A percentile compares a stretch with the other conserved stretches of the same genome.
Evolutionary conservation across 1,139 yeast genomes (phyloP).

Genomic region (Lodderomyces metapsilosis): DNA sequence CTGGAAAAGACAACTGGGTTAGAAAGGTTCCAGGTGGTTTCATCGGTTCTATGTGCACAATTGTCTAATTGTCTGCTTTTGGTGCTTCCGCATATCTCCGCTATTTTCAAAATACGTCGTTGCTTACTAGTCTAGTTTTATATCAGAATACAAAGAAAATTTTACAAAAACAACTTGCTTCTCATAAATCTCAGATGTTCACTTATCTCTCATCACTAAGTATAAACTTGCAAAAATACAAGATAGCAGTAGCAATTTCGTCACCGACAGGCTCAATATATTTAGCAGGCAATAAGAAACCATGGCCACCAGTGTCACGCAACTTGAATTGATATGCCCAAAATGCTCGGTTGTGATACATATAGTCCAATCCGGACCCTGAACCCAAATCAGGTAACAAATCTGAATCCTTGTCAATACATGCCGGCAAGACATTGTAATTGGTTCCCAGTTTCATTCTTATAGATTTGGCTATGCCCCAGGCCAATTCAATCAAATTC

Average conservation of each 20-base stretch:
- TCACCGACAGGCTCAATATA: constrained; percentile 74
- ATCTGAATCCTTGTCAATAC: constrained; percentile 73
- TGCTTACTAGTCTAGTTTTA: background rate
- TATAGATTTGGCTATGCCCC: constrained; percentile 74
- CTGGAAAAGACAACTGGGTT: constrained; percentile 6
- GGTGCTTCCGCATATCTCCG: background rate
- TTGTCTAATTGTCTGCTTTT: constrained; percentile 2
- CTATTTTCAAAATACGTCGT: background rate
- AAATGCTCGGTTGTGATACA: constrained; percentile 77
- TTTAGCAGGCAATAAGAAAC: constrained; percentile 73
- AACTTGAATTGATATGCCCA: constrained; percentile 86
- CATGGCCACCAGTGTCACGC: constrained; percentile 82
- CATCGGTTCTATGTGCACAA: constrained; percentile 2
- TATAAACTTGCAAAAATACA: constrained; percentile 68
- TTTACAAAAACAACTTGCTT: background rate
- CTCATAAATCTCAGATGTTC: background rate
- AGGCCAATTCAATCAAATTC: constrained; percentile 75
- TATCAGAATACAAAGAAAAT: background rate
- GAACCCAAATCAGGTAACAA: constrained; percentile 72
- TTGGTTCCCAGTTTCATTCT: constrained; percentile 59
- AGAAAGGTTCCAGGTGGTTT: constrained; percentile 3
- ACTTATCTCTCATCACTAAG: constrained; percentile 33
- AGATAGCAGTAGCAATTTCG: constrained; percentile 68
- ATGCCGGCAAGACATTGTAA: constrained; percentile 73
- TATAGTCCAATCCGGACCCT: constrained; percentile 79